Evolutionary conservation across 495 filamentous ascomycete genomes (phyloP), one percentile per base, ranked within the genome.

Genomic region (Daldinia childiae): DNA sequence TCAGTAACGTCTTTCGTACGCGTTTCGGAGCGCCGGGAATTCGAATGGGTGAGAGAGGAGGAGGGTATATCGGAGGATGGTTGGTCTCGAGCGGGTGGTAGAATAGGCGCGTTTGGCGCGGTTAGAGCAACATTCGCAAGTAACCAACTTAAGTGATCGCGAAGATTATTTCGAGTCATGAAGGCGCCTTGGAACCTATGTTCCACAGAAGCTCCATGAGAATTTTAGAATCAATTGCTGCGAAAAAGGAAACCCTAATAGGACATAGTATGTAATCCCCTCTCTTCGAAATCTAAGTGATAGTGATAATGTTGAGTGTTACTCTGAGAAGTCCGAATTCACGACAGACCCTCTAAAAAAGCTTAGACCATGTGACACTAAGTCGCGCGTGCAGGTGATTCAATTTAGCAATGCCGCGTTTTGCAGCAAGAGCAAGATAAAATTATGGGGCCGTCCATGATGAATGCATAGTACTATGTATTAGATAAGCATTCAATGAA

Each of bases 111-210:
- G 62, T 76, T 62, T 43, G 79, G 79, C 58, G 74, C 73, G 62
- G 66, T 76, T 51, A 77, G 58, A 58, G 68, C 58, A 66, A 73
- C 80, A 74, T 82, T 80, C 58, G 78, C 76, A 69, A 89, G 75
- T 73, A 90, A 83, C 88, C 88, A 90, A 68, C 82, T 81, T 71
- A 89, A 80, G 64, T 90, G 87, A 72, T 81, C 81, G 68, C 73
- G 76, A 58, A 90, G 80, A 78, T 90, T 90, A 78, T 90, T 86
- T 77, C 81, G 82, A 82, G 89, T 90, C 89, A 91, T 91, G 75
- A 82, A 80, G 76, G 60, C 77, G 75, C 66, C 52, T 74, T 64
- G 76, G 74, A 80, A 71, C 77, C 29, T 67, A 17, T n/a, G 81
- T 78, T 74, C 78, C 77, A 64, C 58, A 54, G 45, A 68, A 68